Evolutionary conservation across 1,139 yeast genomes (phyloP).

Genomic region (Pichia terricola): DNA sequence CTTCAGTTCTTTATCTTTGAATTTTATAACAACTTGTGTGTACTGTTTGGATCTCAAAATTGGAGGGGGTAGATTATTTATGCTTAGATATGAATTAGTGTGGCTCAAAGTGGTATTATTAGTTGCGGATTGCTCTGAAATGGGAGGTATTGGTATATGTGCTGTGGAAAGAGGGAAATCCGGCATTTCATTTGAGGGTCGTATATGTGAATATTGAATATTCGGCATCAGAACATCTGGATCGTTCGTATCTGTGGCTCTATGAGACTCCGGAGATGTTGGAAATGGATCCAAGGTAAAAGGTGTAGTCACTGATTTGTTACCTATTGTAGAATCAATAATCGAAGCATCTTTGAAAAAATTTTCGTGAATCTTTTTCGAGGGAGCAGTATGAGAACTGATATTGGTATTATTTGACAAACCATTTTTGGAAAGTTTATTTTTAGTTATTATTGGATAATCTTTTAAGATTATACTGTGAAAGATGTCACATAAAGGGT

Average conservation of each 20-base stretch:
- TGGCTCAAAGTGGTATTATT: not conserved
- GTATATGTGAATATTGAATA: not conserved
- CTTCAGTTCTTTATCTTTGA: constrained; percentile 34
- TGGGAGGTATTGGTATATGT: constrained; percentile 13
- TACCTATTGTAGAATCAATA: constrained; percentile 13
- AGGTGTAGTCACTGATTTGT: constrained; percentile 5
- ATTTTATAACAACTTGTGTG: constrained; percentile 35
- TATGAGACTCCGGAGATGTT: constrained; percentile 1
- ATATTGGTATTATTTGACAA: not conserved
- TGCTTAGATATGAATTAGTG: not conserved
- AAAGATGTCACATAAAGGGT: constrained; percentile 57
- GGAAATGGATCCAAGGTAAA: constrained; percentile 1
- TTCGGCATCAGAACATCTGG: not conserved
- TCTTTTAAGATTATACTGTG: constrained; percentile 54
- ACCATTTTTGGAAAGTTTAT: not conserved
- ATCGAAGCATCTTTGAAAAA: constrained; percentile 6
- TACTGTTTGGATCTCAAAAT: constrained; percentile 11
- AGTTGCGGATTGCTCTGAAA: constrained; percentile 1
- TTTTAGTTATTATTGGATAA: constrained; percentile 43
- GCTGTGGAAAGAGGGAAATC: constrained; percentile 14
- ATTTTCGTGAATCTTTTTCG: not conserved
- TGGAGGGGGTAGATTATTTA: constrained; percentile 6
- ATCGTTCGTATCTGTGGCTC: not conserved
- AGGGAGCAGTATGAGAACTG: not conserved
- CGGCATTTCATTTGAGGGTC: not conserved